Conservation (phyloP, 2,329 filamentous ascomycete genomes). For the Boeremia exigua region DNA sequence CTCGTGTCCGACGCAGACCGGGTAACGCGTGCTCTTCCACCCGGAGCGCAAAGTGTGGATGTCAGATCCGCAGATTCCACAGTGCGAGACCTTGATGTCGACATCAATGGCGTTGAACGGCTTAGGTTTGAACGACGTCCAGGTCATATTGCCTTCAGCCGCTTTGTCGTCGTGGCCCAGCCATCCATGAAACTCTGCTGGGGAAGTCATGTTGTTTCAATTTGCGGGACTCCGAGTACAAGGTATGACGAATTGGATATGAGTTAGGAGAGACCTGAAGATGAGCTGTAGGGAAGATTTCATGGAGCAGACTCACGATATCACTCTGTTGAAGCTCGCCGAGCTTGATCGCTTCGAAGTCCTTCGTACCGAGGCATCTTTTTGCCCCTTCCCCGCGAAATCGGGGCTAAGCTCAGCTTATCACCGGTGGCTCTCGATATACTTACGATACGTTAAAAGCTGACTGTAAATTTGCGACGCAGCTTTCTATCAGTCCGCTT, state of each 20-base stretch:
- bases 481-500: too few species aligned
- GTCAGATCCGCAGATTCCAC: constrained; percentile 47
- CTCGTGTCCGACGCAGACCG: constrained; percentile 52
- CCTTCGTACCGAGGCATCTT: constrained; percentile 12
- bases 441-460: too few species aligned
- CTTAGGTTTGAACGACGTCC: constrained; percentile 57
- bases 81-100: constrained; percentile 44
- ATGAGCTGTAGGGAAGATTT: too few species aligned
- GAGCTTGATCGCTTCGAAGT: constrained; percentile 8
- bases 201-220: constrained; percentile 29
- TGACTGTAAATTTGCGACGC: too few species aligned
- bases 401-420: constrained; percentile 8
- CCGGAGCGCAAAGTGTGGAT: constrained; percentile 50
- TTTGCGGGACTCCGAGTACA: too few species aligned
- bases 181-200: constrained; percentile 64
- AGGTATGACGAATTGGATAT: not conserved
- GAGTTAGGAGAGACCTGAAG: not conserved
- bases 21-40: constrained; percentile 55
- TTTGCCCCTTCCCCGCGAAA: constrained; percentile 9
- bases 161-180: constrained; percentile 58
- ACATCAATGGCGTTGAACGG: constrained; percentile 44
- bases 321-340: not conserved
- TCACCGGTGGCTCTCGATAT: not conserved
- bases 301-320: too few species aligned
- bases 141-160: constrained; percentile 61